Evolutionary conservation across 2,329 filamentous ascomycete genomes (phyloP), one percentile per base, ranked within the genome.

Genomic region (Huntiella decipiens): DNA sequence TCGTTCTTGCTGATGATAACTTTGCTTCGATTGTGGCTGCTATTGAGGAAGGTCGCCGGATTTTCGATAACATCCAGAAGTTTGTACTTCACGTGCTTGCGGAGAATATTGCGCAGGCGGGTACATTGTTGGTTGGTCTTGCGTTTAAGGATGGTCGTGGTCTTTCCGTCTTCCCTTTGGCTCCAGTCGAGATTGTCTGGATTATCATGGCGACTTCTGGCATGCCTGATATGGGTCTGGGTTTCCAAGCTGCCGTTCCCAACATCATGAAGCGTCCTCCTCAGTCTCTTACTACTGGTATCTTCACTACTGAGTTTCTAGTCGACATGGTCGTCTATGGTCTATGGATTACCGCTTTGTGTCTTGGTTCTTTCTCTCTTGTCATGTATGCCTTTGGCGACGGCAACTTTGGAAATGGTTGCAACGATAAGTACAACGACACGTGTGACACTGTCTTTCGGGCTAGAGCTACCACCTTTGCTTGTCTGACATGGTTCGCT

Each of bases 161-260:
- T 1, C 64, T 82, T 11, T 84, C 79, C 0, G 79, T 84, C 4
- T 85, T 84, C 57, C 80, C 79, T 0, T 67, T 85, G 2, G 67
- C 78, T 0, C 80, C 80, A 0, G 76, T 85, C n/a, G 74, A 85
- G 53, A 82, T 85, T 52, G 67, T 86, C 41, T 86, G 80, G 81
- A 77, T 86, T 52, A 84, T 84, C 57, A 84, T 85, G 78, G 71
- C 82, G 44, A 86, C 80, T 0, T 82, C 77, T 39, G 77, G 74
- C 15, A 66, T 84, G 53, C 79, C 80, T 1, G 81, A 83, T 52
- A 83, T 85, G 74, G 82, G 81, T 51, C 66, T 86, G 3, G 80
- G 81, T 3, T 79, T 83, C 60, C 80, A 86, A 61, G 63, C 67
- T 36, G 78, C 80, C 0, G 74, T 76, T 0, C 71, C 78, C 0